Evolutionary conservation across 1,284 basidiomycete genomes (phyloP).

Genomic region (Coriolopsis trogii): DNA sequence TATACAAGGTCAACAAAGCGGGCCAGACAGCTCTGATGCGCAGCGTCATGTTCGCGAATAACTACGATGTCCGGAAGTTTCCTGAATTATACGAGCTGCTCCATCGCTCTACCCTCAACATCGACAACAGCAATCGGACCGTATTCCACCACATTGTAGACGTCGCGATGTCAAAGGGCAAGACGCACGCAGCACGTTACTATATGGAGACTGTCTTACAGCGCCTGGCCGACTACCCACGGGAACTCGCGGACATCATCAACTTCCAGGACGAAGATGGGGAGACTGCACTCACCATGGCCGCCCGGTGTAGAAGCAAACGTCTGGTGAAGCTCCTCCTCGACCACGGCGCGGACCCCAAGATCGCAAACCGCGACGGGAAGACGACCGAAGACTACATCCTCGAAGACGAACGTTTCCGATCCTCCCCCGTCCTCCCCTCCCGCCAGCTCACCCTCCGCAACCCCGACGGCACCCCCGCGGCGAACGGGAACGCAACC

Average conservation of each 20-base stretch:
- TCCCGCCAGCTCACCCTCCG: slow-evolving; percentile 64
- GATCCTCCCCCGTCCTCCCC: slow-evolving; percentile 84
- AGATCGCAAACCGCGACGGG: slow-evolving; percentile 93
- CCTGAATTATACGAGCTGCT: slow-evolving; percentile 97
- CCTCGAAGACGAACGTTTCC: slow-evolving; percentile 96
- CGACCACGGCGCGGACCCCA: slow-evolving; percentile 96
- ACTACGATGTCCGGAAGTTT: slow-evolving; percentile 99
- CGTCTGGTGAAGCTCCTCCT: slow-evolving; percentile 96
- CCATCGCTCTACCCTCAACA: slow-evolving; percentile 97
- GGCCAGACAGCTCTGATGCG: slow-evolving; percentile 99
- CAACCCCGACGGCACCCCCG: slow-evolving; percentile 59
- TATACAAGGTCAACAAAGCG: slow-evolving; percentile 96
- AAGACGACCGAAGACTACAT: slow-evolving; percentile 99
- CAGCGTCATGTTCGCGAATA: slow-evolving; percentile 99
- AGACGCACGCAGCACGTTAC: slow-evolving; percentile 97
- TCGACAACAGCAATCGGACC: slow-evolving; percentile 97
- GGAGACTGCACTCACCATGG: slow-evolving; percentile 96
- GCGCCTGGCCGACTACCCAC: slow-evolving; percentile 92
- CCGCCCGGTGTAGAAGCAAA: slow-evolving; percentile 94
- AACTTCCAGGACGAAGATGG: slow-evolving; percentile 99
- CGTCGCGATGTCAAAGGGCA: slow-evolving; percentile 97
- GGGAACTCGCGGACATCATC: slow-evolving; percentile 96
- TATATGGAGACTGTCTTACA: slow-evolving; percentile 97
- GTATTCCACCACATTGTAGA: slow-evolving; percentile 99
- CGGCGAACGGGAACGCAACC: slow-evolving; percentile 40